Evolutionary conservation across 31 red algal species (phyloP).

Genomic region (Bonnemaisonia californica): DNA sequence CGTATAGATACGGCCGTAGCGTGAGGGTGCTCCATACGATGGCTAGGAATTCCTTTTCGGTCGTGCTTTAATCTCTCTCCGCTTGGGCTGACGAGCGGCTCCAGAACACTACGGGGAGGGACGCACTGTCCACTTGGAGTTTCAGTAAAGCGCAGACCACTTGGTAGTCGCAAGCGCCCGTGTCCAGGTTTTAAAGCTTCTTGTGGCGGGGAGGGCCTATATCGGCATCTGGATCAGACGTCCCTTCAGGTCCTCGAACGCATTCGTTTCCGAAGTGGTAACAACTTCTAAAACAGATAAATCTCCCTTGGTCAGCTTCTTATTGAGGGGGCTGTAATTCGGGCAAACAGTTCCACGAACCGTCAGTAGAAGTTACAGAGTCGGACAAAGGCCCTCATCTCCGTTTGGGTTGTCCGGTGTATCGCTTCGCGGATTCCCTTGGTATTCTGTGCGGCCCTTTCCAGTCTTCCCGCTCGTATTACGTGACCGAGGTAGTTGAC

Average conservation of each 20-base stretch:
- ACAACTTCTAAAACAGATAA: too few species aligned
- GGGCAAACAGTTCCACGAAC: too few species aligned
- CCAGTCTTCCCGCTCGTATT: slow-evolving; percentile 21
- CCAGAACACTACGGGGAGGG: not conserved
- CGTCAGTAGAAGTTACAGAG: too few species aligned
- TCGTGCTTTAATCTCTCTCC: slow-evolving; percentile 21
- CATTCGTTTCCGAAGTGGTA: too few species aligned
- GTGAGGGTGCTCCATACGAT: slow-evolving; percentile 12
- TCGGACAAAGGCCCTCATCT: too few species aligned
- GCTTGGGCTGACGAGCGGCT: slow-evolving; percentile 1
- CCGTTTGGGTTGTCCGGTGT: too few species aligned
- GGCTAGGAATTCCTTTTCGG: slow-evolving; percentile 33
- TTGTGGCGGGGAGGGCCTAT: not conserved
- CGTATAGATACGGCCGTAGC: too few species aligned
- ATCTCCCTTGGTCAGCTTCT: too few species aligned
- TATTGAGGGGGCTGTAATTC: too few species aligned
- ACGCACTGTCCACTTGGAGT: not conserved
- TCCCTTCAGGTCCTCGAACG: too few species aligned
- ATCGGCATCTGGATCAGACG: not conserved
- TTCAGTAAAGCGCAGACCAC: slow-evolving; percentile 2
- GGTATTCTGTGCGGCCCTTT: too few species aligned
- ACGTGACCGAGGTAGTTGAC: slow-evolving; percentile 43
- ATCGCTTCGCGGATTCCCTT: too few species aligned
- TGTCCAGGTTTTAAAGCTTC: not conserved
- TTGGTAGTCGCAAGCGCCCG: slow-evolving; percentile 9